Evolutionary conservation across 2,329 filamentous ascomycete genomes (phyloP).

Genomic region (Fusarium sp.): DNA sequence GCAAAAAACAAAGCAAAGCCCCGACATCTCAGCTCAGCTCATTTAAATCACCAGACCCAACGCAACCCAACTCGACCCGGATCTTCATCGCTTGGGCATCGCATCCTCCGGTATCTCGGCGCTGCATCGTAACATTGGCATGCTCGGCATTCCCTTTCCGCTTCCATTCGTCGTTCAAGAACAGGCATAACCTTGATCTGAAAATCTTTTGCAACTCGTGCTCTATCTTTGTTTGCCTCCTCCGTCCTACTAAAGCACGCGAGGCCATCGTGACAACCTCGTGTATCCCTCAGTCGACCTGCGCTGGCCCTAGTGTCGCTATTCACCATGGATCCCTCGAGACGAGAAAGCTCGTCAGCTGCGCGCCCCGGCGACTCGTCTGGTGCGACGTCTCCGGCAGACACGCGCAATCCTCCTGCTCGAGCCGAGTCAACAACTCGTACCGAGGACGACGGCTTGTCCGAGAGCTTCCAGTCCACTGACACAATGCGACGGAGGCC

Average conservation of each 20-base stretch:
- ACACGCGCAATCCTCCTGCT: slow-evolving; percentile 57
- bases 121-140: slow-evolving; percentile 41
- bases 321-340: slow-evolving; percentile 58
- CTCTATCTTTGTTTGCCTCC: slow-evolving; percentile 6
- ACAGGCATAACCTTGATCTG: slow-evolving; percentile 24
- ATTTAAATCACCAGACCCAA: slow-evolving; percentile 25
- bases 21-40: slow-evolving; percentile 12
- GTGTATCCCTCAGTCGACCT: slow-evolving; percentile 10
- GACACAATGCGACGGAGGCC: slow-evolving; percentile 70
- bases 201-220: slow-evolving; percentile 8
- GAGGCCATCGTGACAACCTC: slow-evolving; percentile 11
- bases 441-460: slow-evolving; percentile 57
- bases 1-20: slow-evolving; percentile 16
- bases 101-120: slow-evolving; percentile 29
- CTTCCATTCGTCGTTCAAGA: slow-evolving; percentile 24
- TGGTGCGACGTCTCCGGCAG: slow-evolving; percentile 60
- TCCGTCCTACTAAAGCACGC: slow-evolving; percentile 17
- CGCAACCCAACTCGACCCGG: slow-evolving; percentile 15
- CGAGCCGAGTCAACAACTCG: slow-evolving; percentile 50
- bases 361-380: slow-evolving; percentile 54
- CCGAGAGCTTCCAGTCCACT: slow-evolving; percentile 68
- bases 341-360: slow-evolving; percentile 45
- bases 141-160: slow-evolving; percentile 47
- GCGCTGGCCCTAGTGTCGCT: slow-evolving; percentile 12
- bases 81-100: slow-evolving; percentile 28